phyloP scores from a whole-genome alignment of 345 rosid genomes.

The Luvunga scandens region DNA sequence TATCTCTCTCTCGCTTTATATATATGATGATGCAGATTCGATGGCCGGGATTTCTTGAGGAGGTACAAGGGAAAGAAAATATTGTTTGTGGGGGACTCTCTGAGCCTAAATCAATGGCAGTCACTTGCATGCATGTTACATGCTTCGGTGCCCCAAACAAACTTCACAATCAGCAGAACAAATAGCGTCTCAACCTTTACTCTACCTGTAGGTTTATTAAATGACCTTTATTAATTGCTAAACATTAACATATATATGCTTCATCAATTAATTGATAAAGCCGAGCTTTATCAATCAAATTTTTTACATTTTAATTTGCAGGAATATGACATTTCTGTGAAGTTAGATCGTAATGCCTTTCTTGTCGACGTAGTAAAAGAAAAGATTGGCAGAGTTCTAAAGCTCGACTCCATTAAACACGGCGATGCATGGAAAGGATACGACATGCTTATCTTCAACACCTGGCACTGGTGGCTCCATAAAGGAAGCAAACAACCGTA shows the following conservation, averaged over 20 bases:
- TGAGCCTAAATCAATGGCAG: slow-evolving; percentile 79
- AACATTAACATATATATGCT: background rate
- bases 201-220: slow-evolving; percentile 27
- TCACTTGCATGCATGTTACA: slow-evolving; percentile 74
- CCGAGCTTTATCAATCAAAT: background rate
- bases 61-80: slow-evolving; percentile 63
- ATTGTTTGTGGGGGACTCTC: slow-evolving; percentile 77
- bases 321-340: slow-evolving; percentile 41
- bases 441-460: slow-evolving; percentile 54
- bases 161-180: slow-evolving; percentile 27
- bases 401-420: slow-evolving; percentile 48
- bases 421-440: slow-evolving; percentile 57
- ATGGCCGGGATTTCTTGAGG: slow-evolving; percentile 41
- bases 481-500: slow-evolving; percentile 57
- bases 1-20: background rate
- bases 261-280: background rate
- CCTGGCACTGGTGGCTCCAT: slow-evolving; percentile 80
- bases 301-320: slow-evolving; percentile 20
- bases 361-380: slow-evolving; percentile 51
- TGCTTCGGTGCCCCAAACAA: slow-evolving; percentile 45
- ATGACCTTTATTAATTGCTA: no score
- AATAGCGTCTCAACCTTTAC: slow-evolving; percentile 35
- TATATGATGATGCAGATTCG: slow-evolving; percentile 42
- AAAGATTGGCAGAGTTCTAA: slow-evolving; percentile 45
- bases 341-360: slow-evolving; percentile 36